phyloP scores from a whole-genome alignment of 2,329 filamentous ascomycete genomes.

The Fusarium austroafricanum region DNA sequence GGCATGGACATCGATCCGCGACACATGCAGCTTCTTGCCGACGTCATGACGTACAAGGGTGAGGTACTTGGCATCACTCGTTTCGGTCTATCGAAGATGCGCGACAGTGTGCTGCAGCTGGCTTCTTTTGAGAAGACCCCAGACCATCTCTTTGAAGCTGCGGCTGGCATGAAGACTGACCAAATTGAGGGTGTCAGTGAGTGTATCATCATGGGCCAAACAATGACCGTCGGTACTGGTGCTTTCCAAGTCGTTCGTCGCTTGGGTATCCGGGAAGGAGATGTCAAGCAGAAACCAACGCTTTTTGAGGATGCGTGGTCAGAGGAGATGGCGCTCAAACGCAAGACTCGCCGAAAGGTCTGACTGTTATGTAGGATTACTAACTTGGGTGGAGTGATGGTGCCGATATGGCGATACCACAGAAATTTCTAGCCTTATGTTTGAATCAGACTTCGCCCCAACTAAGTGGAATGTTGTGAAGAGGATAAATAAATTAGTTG shows the following conservation, averaged over 20 bases:
- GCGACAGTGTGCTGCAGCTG: constrained; percentile 91
- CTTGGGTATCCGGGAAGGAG: constrained; percentile 72
- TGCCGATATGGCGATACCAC: constrained; percentile 26
- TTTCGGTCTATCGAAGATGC: constrained; percentile 96
- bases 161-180: constrained; percentile 91
- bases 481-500: too few relatives aligned
- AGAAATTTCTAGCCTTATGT: neutral
- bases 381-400: neutral
- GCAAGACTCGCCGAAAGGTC: constrained; percentile 33
- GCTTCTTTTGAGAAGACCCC: constrained; percentile 98
- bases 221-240: constrained; percentile 90
- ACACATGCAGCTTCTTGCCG: constrained; percentile 96
- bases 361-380: constrained; percentile 9
- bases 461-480: too few relatives aligned
- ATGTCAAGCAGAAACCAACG: constrained; percentile 70
- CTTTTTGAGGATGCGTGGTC: constrained; percentile 78
- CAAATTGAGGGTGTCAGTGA: constrained; percentile 93
- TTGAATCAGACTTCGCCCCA: neutral
- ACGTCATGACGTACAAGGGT: constrained; percentile 99
- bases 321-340: constrained; percentile 41
- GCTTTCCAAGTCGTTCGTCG: constrained; percentile 88
- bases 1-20: constrained; percentile 96
- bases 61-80: constrained; percentile 96
- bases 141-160: constrained; percentile 95
- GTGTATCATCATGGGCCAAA: constrained; percentile 98